Conservation (phyloP, 169 alveolate species). For the Amoebophrya sp. region DNA sequence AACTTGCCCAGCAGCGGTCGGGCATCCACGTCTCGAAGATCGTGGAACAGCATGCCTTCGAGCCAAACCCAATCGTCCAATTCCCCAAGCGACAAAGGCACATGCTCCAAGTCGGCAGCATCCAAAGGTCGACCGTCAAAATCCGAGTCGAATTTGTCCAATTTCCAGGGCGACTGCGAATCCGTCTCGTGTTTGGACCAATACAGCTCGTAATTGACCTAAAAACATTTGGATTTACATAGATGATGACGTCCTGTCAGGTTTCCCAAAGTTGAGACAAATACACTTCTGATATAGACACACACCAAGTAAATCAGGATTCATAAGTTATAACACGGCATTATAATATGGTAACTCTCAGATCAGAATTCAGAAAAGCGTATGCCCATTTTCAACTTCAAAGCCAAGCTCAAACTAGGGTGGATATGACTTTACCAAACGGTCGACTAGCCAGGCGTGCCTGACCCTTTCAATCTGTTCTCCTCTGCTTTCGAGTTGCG, state of each 20-base stretch:
- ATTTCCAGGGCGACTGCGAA: not conserved
- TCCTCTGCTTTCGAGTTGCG: not conserved
- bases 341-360: too few relatives aligned
- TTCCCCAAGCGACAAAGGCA: too few relatives aligned
- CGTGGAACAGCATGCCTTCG: too few relatives aligned
- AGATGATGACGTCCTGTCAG: not conserved
- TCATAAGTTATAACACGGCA: too few relatives aligned
- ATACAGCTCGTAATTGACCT: not conserved
- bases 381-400: not conserved
- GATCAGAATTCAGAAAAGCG: too few relatives aligned
- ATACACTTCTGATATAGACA: too few relatives aligned
- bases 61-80: not conserved
- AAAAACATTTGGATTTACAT: not conserved
- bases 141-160: not conserved
- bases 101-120: too few relatives aligned
- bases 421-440: not conserved
- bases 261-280: too few relatives aligned
- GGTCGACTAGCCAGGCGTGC: not conserved
- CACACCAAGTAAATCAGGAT: too few relatives aligned
- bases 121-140: constrained; percentile 14
- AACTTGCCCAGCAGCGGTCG: too few relatives aligned
- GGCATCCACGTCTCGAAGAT: too few relatives aligned
- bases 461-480: not conserved
- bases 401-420: not conserved
- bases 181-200: not conserved